These are phyloP conservation scores for Cystobasidium tubakii DNA, from an alignment of 768 basidiomycete genomes.

Conservation along the genomic window DNA sequence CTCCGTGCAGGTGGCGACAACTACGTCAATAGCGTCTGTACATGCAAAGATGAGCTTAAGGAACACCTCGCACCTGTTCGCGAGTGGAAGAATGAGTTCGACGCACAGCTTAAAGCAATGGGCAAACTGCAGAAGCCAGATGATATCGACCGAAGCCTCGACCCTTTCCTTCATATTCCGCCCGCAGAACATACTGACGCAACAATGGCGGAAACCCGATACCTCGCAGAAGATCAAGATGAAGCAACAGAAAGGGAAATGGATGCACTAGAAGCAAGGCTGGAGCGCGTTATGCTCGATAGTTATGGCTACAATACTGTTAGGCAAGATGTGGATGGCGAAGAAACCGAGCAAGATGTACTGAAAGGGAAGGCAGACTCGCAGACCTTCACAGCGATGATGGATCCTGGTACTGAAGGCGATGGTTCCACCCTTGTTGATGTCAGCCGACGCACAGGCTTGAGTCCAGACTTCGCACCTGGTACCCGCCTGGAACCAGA, in stretches of 20 bases:
- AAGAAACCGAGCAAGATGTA: not conserved
- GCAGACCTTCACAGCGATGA: not conserved
- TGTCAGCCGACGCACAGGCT: not conserved
- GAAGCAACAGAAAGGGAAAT: not conserved
- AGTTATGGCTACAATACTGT: constrained; percentile 29
- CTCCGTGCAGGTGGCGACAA: constrained; percentile 10
- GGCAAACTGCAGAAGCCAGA: not conserved
- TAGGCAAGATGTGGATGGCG: not conserved
- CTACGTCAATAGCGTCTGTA: constrained; percentile 4
- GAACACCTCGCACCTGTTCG: not conserved
- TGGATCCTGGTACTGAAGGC: not conserved
- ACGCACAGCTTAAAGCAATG: constrained; percentile 5
- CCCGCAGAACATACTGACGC: not conserved
- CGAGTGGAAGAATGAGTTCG: constrained; percentile 32
- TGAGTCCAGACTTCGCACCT: not conserved
- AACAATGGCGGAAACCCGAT: not conserved
- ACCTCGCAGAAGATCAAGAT: constrained; percentile 3
- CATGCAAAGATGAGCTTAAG: constrained; percentile 20
- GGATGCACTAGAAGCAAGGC: constrained; percentile 1
- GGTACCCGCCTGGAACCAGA: too few relatives aligned
- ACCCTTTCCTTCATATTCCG: not conserved
- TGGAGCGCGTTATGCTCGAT: constrained; percentile 22
- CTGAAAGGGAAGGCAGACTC: not conserved
- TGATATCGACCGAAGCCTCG: not conserved
- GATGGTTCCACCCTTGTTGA: not conserved